A percentile compares a stretch with the other conserved stretches of the same genome.
phyloP scores from a whole-genome alignment of 2,329 filamentous ascomycete species.

The Colletotrichum caudatum region DNA sequence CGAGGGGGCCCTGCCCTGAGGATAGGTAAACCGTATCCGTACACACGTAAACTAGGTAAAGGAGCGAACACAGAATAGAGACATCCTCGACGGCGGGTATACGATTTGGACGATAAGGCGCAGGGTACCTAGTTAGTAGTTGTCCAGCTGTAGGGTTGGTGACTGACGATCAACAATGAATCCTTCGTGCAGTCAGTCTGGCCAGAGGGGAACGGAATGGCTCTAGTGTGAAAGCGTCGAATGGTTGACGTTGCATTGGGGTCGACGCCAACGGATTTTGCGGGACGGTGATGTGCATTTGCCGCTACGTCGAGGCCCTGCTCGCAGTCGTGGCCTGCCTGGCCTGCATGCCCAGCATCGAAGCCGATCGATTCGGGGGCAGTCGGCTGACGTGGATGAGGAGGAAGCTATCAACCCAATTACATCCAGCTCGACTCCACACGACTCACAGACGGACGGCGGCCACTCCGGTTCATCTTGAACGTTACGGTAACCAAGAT shows the following conservation, averaged over 20 bases:
- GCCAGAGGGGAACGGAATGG: not conserved
- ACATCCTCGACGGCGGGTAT: conserved; percentile 13
- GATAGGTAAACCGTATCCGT: not conserved
- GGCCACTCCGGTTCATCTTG: not conserved
- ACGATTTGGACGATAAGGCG: conserved; percentile 10
- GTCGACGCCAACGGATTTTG: conserved; percentile 19
- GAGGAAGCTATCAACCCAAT: not conserved
- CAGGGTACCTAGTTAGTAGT: not conserved
- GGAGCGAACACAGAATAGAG: conserved; percentile 20
- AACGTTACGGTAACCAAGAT: not conserved
- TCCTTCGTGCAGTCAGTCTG: not conserved
- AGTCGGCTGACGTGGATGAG: not conserved
- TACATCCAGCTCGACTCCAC: conserved; percentile 1
- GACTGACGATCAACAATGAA: conserved; percentile 13
- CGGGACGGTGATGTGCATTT: conserved; percentile 29
- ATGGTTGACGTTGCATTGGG: conserved; percentile 27
- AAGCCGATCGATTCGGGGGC: conserved; percentile 9
- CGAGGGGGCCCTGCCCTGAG: not conserved
- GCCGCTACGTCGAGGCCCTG: conserved; percentile 8
- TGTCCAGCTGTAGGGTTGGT: conserved; percentile 13
- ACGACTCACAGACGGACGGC: not conserved
- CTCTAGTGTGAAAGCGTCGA: not conserved
- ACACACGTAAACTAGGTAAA: no score
- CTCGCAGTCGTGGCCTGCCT: not conserved
- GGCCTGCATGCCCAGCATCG: not conserved